Conservation (phyloP, 257 asterid species). For the Capsicum baccatum region DNA sequence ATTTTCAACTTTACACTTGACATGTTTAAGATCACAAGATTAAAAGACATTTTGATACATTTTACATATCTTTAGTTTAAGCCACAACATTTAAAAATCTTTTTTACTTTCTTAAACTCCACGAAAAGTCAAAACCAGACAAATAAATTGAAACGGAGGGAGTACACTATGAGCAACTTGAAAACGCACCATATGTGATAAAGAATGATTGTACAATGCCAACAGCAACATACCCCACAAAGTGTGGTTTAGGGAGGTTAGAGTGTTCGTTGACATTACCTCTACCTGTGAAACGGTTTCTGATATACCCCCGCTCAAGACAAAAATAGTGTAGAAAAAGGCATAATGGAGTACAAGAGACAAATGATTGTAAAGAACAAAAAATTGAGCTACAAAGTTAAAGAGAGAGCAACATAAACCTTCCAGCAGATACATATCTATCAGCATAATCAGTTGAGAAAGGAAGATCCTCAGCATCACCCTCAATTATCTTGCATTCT, state of each 20-base stretch:
- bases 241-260: too few relatives aligned
- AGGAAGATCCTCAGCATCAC: constrained; percentile 98
- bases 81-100: neutral
- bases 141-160: neutral
- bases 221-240: too few relatives aligned
- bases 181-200: neutral
- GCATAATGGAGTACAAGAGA: too few relatives aligned
- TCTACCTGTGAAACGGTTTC: too few relatives aligned
- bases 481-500: constrained; percentile 84
- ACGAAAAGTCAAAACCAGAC: neutral
- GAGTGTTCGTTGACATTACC: too few relatives aligned
- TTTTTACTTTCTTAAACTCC: neutral
- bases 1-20: neutral
- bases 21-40: neutral
- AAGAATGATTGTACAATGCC: neutral
- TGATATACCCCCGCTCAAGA: too few relatives aligned
- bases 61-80: neutral
- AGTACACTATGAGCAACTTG: neutral
- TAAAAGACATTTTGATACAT: neutral
- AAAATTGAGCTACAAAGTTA: neutral
- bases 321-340: too few relatives aligned
- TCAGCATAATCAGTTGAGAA: constrained; percentile 74
- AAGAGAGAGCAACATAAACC: constrained; percentile 47
- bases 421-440: constrained; percentile 92
- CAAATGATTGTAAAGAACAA: neutral